These are phyloP conservation scores for Aspergillus japonicus DNA, from an alignment of 2,329 filamentous ascomycete species.

Conservation along the genomic window DNA sequence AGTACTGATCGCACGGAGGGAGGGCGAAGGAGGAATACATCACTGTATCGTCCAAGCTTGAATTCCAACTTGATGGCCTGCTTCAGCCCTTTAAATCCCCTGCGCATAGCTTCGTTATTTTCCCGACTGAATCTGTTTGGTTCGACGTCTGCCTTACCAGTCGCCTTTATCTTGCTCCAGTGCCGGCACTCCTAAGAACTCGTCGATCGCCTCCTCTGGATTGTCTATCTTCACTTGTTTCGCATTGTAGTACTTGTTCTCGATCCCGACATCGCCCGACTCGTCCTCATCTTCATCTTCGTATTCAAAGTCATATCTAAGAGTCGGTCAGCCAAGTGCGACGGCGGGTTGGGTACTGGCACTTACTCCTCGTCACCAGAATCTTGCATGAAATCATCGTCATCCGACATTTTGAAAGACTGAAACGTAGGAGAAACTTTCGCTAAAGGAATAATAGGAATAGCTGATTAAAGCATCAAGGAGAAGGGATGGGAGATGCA, in stretches of 20 bases:
- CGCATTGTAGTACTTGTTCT: conserved; percentile 99
- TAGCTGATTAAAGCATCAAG: neutral
- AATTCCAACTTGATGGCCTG: conserved; percentile 98
- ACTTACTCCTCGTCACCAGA: conserved; percentile 80
- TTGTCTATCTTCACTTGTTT: conserved; percentile 91
- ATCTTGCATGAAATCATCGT: conserved; percentile 93
- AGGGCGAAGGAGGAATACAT: conserved; percentile 53
- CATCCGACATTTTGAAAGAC: conserved; percentile 64
- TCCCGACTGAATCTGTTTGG: neutral
- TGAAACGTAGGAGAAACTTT: neutral
- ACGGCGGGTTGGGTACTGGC: neutral
- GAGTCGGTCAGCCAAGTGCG: conserved; percentile 24
- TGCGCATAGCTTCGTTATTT: conserved; percentile 31
- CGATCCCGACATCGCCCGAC: conserved; percentile 85
- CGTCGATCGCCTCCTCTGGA: conserved; percentile 82
- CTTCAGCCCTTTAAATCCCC: conserved; percentile 94
- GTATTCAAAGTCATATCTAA: conserved; percentile 92
- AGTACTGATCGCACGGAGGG: neutral
- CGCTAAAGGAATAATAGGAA: neutral
- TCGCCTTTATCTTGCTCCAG: conserved; percentile 91
- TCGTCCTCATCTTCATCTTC: conserved; percentile 91
- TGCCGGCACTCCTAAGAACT: conserved; percentile 84
- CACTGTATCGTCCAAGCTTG: conserved; percentile 80
- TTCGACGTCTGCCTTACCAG: conserved; percentile 56
- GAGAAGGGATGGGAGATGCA: neutral